phyloP scores from a whole-genome alignment of 2,329 filamentous ascomycete species.

The Aureobasidium vineae region DNA sequence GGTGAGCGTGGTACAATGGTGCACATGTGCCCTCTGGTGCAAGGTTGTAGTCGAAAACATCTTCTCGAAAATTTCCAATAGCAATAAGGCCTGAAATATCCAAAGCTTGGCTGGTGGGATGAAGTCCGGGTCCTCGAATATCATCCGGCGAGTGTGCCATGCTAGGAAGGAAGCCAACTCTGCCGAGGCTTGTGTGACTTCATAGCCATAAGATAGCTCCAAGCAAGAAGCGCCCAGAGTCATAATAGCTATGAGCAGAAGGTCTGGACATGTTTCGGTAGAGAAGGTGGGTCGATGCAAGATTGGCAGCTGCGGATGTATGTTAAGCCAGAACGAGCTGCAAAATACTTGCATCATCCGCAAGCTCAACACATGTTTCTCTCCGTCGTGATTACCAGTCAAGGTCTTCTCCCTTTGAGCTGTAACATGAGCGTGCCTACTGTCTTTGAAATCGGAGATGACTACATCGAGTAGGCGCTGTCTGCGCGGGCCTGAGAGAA shows the following conservation, averaged over 20 bases:
- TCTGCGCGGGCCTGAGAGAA: conserved; percentile 10
- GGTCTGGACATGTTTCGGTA: conserved; percentile 78
- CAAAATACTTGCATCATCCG: conserved; percentile 97
- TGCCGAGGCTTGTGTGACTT: conserved; percentile 72
- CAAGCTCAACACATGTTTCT: conserved; percentile 68
- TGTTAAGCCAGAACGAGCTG: conserved; percentile 89
- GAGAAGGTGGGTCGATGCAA: conserved; percentile 92
- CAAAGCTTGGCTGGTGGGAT: conserved; percentile 90
- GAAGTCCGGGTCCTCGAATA: conserved; percentile 89
- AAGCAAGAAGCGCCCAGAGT: conserved; percentile 87
- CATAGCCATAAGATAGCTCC: conserved; percentile 74
- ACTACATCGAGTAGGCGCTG: conserved; percentile 13
- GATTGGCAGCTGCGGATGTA: conserved; percentile 91
- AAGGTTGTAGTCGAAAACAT: conserved; percentile 91
- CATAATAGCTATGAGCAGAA: conserved; percentile 85
- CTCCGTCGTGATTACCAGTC: conserved; percentile 69
- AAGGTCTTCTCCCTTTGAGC: conserved; percentile 40
- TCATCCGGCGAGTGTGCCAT: conserved; percentile 92
- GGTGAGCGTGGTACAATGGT: conserved; percentile 92
- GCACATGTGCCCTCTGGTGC: conserved; percentile 93
- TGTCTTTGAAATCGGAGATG: conserved; percentile 5
- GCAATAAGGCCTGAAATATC: conserved; percentile 87
- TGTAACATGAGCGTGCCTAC: conserved; percentile 14
- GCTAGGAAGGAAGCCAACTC: conserved; percentile 86
- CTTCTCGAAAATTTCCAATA: conserved; percentile 94